Conservation (phyloP, 2,329 filamentous ascomycete species). For the Madurella mycetomatis region DNA sequence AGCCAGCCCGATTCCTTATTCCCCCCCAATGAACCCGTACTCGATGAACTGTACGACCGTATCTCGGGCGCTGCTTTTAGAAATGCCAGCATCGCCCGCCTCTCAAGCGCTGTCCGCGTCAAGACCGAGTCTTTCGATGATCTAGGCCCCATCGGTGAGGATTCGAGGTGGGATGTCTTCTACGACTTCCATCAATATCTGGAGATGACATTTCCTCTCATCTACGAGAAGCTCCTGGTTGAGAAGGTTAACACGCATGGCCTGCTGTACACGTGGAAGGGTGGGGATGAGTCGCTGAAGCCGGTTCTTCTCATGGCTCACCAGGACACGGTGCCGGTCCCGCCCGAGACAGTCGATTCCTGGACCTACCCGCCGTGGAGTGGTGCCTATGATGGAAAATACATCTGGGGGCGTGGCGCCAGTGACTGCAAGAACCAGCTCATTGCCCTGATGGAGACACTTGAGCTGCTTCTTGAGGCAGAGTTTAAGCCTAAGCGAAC, state of each 20-base stretch:
- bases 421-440: slow-evolving; percentile 59
- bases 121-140: slow-evolving; percentile 37
- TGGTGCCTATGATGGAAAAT: slow-evolving; percentile 53
- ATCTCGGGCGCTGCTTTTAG: slow-evolving; percentile 23
- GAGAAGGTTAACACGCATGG: slow-evolving; percentile 57
- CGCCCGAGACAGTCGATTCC: slow-evolving; percentile 41
- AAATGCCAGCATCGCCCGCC: slow-evolving; percentile 26
- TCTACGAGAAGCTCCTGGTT: slow-evolving; percentile 44
- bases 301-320: slow-evolving; percentile 59
- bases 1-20: slow-evolving; percentile 24
- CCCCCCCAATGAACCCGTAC: slow-evolving; percentile 17
- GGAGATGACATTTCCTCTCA: slow-evolving; percentile 45
- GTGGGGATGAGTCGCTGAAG: slow-evolving; percentile 45
- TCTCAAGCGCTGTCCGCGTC: slow-evolving; percentile 31
- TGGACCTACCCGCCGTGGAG: slow-evolving; percentile 60
- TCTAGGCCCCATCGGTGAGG: slow-evolving; percentile 49
- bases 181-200: slow-evolving; percentile 49
- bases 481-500: slow-evolving; percentile 51
- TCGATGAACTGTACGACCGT: slow-evolving; percentile 23
- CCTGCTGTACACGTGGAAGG: slow-evolving; percentile 54
- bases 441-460: slow-evolving; percentile 50
- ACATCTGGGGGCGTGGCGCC: slow-evolving; percentile 58
- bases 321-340: slow-evolving; percentile 60
- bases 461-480: slow-evolving; percentile 51
- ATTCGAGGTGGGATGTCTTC: slow-evolving; percentile 57